Base-by-base conservation (phyloP, 805 yeast genomes). In the Starmerella sirachaensis region DNA sequence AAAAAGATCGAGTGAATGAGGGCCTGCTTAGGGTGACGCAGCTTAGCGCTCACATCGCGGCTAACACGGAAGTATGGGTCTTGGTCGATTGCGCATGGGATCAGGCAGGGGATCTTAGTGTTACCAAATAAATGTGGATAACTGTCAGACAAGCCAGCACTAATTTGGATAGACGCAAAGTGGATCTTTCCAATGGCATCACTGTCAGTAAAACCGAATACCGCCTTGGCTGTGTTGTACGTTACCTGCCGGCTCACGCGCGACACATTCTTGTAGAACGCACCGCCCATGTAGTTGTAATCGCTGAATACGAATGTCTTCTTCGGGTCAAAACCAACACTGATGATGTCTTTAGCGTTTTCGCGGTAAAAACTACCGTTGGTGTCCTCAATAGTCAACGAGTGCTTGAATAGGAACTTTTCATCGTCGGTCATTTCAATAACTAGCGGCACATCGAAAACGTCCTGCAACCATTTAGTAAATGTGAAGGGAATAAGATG, bases 51-150 rank as follows among this genome's bases (percentile, higher is more conserved):
- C 48, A 91, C 98, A 59, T 91, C 98, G 63, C 98, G 73, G 62
- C 94, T 83, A 17, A 91, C 93, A 62, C 98, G 73, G 68, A 91
- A 91, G 62, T 91, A 91, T 21, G 98, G 97, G 61, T 91, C 98
- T 67, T 88, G 98, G 59, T 91, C 98, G 58, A 91, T 91, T 33
- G 98, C 98, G 69, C 98, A 91, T 27, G 98, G 98, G 60, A 91
- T 91, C 60, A 91, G 68, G 62, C 94, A 84, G 45, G 95, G 97
- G 0, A 96, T 84, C 65, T 86, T 91, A 33, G 76, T 66, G 31
- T 93, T 83, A 6, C 83, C 95, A 51, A 91, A 71, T 18, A 91
- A 80, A 47, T 78, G 94, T 2, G 97, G 98, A 72, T 83, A 91
- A 11, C 96, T 82, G 33, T 88, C 81, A 42, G 95, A 93, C 66